Evolutionary conservation across 2,329 filamentous ascomycete species (phyloP).

Genomic region (Chalara sp.): DNA sequence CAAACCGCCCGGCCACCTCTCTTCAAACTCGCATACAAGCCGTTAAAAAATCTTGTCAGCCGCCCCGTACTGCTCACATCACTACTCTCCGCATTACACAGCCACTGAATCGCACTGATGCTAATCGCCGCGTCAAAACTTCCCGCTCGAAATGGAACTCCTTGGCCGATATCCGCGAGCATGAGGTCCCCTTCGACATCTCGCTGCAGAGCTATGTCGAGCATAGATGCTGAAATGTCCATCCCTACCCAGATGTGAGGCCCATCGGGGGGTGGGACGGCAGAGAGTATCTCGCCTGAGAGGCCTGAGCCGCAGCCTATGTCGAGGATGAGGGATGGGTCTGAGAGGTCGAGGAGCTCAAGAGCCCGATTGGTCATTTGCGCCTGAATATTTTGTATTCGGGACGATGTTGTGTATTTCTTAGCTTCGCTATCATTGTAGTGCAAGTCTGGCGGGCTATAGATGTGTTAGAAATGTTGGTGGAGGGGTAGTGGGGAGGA

Average conservation of each 20-base stretch:
- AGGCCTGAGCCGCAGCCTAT: conserved; percentile 94
- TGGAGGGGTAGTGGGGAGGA: conserved; percentile 11
- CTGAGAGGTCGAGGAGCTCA: conserved; percentile 74
- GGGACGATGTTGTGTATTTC: conserved; percentile 95
- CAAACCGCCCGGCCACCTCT: conserved; percentile 87
- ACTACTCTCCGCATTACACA: conserved; percentile 89
- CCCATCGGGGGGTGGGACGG: conserved; percentile 60
- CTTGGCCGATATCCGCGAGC: conserved; percentile 90
- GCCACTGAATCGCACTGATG: conserved; percentile 96
- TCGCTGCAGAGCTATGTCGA: conserved; percentile 86
- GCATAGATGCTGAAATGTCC: conserved; percentile 92
- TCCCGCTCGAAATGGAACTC: conserved; percentile 86
- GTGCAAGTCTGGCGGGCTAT: conserved; percentile 87
- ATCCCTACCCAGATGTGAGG: conserved; percentile 96
- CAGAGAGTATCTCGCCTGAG: conserved; percentile 85
- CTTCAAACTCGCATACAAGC: conserved; percentile 76
- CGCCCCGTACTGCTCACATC: conserved; percentile 76
- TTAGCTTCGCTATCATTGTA: conserved; percentile 94
- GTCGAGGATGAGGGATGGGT: conserved; percentile 85
- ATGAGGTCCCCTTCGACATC: conserved; percentile 93
- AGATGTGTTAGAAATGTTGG: conserved; percentile 11
- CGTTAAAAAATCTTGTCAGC: conserved; percentile 83
- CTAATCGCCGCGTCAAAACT: conserved; percentile 92
- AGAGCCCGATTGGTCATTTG: conserved; percentile 92
- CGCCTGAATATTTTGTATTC: conserved; percentile 92